Base-by-base conservation (phyloP, 225 moss, liverwort and hornwort species). In the Sphagnum contortum region DNA sequence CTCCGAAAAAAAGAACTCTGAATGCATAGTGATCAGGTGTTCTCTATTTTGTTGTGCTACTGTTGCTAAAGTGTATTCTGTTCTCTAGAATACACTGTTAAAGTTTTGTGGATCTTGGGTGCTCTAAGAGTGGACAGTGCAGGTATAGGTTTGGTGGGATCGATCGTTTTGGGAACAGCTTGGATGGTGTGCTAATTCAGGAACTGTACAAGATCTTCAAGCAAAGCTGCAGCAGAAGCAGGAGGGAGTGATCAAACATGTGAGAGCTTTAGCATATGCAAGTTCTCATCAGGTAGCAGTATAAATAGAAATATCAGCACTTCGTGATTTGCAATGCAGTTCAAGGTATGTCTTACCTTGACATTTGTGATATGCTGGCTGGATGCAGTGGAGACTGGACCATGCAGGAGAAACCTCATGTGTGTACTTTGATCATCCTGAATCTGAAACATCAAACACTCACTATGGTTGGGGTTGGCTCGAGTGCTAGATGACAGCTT, bases 401-500 rank as follows among this genome's bases (percentile, higher is more conserved):
- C 29, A 77, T 47, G 50, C 73, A 3, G 76, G 70, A 48, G 70
- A 71, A 47, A 59, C 65, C 44, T 80, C 75, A 62, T 85, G 78
- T 29, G 73, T 87, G 0, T 94, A 94, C 75, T 91, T 94, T 76
- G 75, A 29, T 29, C 29, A 91, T 70, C 57, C 69, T 4, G 87
- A 78, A 63, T 74, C 89, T 2, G 94, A 94, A 4, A 89, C 86
- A 13, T 29, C 29, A 29, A 29, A 29, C 29, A 78, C 75, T 54
- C 94, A 94, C 66, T 94, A 91, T 91, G 94, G 94, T 5, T 91
- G 91, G 94, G 91, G 91, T 59, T 94, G 94, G 94, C 76, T 94
- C 65, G 94, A 94, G 61, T 65, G 94, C 53, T 94, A 91, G 94
- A 94, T 94, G 94, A 89, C 87, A 9, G 94, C 91, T 2, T 74